Percentiles rank a stretch among this genome's conserved stretches.
These are phyloP conservation scores for Flaveria sonorensis DNA, from an alignment of 129 eudicot genomes.

Conservation along the genomic window DNA sequence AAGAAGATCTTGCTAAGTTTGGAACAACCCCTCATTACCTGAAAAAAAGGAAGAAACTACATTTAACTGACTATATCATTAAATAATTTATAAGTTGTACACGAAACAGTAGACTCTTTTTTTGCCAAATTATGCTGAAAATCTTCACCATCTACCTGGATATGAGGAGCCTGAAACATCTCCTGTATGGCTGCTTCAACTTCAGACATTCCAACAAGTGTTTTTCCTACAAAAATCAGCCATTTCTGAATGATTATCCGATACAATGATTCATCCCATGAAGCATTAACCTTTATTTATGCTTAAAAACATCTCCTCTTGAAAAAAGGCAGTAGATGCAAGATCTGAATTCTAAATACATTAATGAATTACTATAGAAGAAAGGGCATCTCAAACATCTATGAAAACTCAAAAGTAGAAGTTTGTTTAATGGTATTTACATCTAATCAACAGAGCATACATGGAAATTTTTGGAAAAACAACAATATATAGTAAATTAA, in stretches of 20 bases:
- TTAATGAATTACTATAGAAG: not conserved
- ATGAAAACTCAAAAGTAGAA: not conserved
- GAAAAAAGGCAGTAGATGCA: not conserved
- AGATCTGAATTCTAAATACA: not conserved
- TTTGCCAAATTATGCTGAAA: not conserved
- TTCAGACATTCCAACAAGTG: slow-evolving; percentile 79
- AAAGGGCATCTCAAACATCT: slow-evolving; percentile 6
- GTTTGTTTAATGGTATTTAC: slow-evolving; percentile 3
- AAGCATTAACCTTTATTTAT: not conserved
- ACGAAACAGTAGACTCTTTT: not conserved
- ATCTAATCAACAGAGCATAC: not conserved
- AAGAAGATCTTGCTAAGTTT: slow-evolving; percentile 83
- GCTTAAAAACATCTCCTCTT: slow-evolving; percentile 10
- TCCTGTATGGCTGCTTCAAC: slow-evolving; percentile 97
- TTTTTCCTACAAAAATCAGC: slow-evolving; percentile 53
- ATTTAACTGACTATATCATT: slow-evolving; percentile 17
- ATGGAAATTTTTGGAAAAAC: too few relatives aligned
- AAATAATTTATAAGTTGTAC: not conserved
- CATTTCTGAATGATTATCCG: not conserved
- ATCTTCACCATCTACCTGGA: slow-evolving; percentile 58
- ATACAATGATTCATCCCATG: not conserved
- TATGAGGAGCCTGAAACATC: slow-evolving; percentile 99
- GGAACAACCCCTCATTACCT: slow-evolving; percentile 82
- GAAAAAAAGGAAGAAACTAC: slow-evolving; percentile 16
- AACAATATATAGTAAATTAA: not conserved